phyloP scores from a whole-genome alignment of 805 yeast genomes.

The Kluyveromyces dobzhanskii region DNA sequence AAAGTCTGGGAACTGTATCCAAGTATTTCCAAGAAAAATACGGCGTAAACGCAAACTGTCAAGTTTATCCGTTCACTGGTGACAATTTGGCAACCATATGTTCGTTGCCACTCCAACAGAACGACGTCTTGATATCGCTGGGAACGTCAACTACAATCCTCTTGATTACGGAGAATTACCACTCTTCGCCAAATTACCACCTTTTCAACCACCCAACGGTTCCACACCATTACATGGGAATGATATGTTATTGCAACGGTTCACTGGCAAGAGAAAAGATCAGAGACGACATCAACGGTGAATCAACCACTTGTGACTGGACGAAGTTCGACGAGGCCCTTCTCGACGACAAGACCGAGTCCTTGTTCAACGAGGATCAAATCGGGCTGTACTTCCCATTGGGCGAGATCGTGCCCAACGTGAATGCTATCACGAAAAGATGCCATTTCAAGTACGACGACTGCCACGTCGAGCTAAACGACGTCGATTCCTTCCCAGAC shows the following conservation, averaged over 20 bases:
- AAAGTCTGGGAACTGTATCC: conserved; percentile 41
- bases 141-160: conserved; percentile 92
- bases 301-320: conserved; percentile 70
- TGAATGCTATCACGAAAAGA: conserved; percentile 52
- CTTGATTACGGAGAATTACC: conserved; percentile 67
- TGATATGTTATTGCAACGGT: conserved; percentile 92
- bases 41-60: conserved; percentile 51
- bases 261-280: conserved; percentile 76
- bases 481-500: conserved; percentile 36
- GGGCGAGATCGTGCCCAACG: conserved; percentile 88
- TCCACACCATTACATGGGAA: conserved; percentile 74
- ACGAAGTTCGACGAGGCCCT: conserved; percentile 46
- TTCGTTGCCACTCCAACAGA: conserved; percentile 65
- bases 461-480: conserved; percentile 13
- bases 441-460: conserved; percentile 32
- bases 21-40: conserved; percentile 55
- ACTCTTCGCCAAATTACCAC: conserved; percentile 77
- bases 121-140: conserved; percentile 72
- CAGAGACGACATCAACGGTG: conserved; percentile 63
- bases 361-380: conserved; percentile 36
- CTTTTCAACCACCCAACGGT: conserved; percentile 82
- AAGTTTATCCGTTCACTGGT: conserved; percentile 74
- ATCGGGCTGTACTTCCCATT: conserved; percentile 80
- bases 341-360: conserved; percentile 5
- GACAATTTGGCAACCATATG: conserved; percentile 86